A percentile compares a stretch with the other conserved stretches of the same genome.
Conservation (phyloP, 2,329 filamentous ascomycete species). For the Calonectria pseudoreteaudii region DNA sequence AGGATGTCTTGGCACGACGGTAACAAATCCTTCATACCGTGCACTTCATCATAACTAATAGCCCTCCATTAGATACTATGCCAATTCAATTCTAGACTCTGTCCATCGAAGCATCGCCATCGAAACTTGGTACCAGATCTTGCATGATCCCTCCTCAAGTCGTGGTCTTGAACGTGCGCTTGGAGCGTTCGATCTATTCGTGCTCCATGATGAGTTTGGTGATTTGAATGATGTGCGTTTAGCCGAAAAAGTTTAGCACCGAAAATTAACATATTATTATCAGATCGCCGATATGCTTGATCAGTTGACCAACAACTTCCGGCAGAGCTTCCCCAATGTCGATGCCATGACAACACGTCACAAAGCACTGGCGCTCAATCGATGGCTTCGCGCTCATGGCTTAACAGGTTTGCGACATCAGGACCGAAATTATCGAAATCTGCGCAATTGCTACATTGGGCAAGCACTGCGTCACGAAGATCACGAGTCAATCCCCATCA, state of each 20-base stretch:
- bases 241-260: neutral
- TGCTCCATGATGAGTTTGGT: conserved; percentile 77
- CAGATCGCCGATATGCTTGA: conserved; percentile 76
- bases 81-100: conserved; percentile 78
- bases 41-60: neutral
- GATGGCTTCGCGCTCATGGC: conserved; percentile 75
- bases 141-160: conserved; percentile 52
- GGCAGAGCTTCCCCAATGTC: conserved; percentile 63
- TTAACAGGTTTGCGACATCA: conserved; percentile 78
- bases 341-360: conserved; percentile 69
- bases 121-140: conserved; percentile 74
- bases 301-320: conserved; percentile 68
- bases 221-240: conserved; percentile 77
- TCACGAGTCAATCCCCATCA: conserved; percentile 86
- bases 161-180: conserved; percentile 76
- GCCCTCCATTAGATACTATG: conserved; percentile 72
- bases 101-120: conserved; percentile 86
- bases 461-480: conserved; percentile 78
- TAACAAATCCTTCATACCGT: conserved; percentile 39
- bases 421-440: conserved; percentile 76
- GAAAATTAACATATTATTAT: conserved; percentile 20
- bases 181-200: conserved; percentile 90
- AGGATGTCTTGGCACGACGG: conserved; percentile 83
- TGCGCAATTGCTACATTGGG: conserved; percentile 90
- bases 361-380: conserved; percentile 75